Evolutionary conservation across 371 early-diverging fungal genomes (phyloP).

Genomic region (Rhizopus sp.): DNA sequence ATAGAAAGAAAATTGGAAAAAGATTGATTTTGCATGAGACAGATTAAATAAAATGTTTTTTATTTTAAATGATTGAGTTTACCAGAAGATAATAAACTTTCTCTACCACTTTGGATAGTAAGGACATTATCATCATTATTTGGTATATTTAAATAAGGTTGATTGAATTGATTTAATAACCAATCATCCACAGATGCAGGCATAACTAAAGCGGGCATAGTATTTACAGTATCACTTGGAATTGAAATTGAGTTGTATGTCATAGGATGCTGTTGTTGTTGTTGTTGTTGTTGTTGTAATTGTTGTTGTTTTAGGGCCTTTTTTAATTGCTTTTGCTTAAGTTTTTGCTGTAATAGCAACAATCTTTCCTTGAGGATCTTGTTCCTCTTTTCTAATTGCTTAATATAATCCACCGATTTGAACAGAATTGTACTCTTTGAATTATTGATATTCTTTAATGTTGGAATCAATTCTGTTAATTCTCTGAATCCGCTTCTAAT

Average conservation of each 20-base stretch:
- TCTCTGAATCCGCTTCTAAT: conserved; percentile 81
- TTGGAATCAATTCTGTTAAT: conserved; percentile 79
- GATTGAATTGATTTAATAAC: conserved; percentile 5
- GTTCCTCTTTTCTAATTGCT: conserved; percentile 43
- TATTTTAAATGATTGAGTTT: conserved; percentile 27
- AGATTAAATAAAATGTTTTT: conserved; percentile 17
- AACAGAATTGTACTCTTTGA: conserved; percentile 53
- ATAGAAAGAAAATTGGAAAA: conserved; percentile 38
- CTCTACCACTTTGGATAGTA: conserved; percentile 13
- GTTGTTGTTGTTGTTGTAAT: background rate
- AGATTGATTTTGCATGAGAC: conserved; percentile 41
- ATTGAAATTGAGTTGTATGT: conserved; percentile 30
- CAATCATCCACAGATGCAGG: conserved; percentile 15
- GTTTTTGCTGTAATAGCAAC: conserved; percentile 6
- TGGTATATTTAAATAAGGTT: conserved; percentile 35
- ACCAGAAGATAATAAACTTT: conserved; percentile 31
- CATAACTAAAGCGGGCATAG: conserved; percentile 13
- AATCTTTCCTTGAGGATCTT: conserved; percentile 17
- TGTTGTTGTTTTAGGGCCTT: background rate
- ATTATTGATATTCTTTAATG: conserved; percentile 53
- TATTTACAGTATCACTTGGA: conserved; percentile 19
- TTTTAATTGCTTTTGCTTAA: conserved; percentile 8
- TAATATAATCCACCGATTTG: conserved; percentile 49
- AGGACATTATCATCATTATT: conserved; percentile 24
- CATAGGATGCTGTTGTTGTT: conserved; percentile 19